Conservation (phyloP, 202 grass and related monocot species). For the Hordeum pubiflorum region DNA sequence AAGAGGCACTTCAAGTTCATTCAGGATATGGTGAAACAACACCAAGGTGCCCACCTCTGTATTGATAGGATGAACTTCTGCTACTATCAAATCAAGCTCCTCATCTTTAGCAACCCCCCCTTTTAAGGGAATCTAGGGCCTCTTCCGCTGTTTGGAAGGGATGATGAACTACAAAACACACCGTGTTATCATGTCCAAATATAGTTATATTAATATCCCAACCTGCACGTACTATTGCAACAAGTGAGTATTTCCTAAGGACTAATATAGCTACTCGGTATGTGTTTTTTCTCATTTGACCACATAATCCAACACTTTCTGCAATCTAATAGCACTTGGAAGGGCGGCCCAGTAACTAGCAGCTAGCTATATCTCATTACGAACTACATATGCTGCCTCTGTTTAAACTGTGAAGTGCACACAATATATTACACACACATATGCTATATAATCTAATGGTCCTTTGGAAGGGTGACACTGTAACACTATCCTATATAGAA, state of each 20-base stretch:
- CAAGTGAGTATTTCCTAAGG: background rate
- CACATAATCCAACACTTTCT: background rate
- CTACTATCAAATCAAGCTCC: constrained; percentile 30
- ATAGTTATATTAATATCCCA: background rate
- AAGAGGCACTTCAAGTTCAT: constrained; percentile 18
- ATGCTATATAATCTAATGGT: background rate
- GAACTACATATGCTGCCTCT: background rate
- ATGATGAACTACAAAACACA: constrained; percentile 4
- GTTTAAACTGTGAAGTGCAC: too few species aligned
- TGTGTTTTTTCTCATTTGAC: background rate
- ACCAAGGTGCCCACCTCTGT: background rate
- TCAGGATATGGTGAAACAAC: constrained; percentile 11
- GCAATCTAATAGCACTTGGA: background rate
- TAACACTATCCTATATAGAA: background rate
- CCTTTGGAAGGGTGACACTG: background rate
- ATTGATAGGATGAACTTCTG: constrained; percentile 19
- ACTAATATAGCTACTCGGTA: background rate
- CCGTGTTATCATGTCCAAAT: background rate
- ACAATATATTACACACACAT: background rate
- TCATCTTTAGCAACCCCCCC: background rate
- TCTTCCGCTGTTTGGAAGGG: background rate
- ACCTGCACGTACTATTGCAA: background rate
- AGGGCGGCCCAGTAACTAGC: background rate
- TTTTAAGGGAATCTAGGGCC: constrained; percentile 26
- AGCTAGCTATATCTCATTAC: background rate